Evolutionary conservation across 306 rosid species (phyloP).

Genomic region (Gynostemma pentaphyllum): DNA sequence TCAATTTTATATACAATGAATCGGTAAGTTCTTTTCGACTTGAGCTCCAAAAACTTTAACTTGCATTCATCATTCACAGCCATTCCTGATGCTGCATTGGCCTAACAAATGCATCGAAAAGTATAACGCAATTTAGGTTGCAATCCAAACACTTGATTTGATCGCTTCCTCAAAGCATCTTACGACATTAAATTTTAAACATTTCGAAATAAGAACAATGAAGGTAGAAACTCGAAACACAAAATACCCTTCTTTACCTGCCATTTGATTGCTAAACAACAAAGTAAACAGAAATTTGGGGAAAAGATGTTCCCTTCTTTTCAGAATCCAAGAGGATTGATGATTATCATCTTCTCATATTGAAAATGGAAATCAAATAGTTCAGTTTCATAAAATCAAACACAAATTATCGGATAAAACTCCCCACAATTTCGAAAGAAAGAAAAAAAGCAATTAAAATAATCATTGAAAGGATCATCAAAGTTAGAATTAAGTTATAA

Average conservation of each 20-base stretch:
- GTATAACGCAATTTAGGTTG: neutral
- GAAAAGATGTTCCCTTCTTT: neutral
- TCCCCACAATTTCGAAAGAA: neutral
- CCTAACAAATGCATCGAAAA: conserved; percentile 19
- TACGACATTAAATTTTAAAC: neutral
- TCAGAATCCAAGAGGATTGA: neutral
- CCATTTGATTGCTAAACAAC: neutral
- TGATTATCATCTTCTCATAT: neutral
- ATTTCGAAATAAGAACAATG: neutral
- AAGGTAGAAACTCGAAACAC: neutral
- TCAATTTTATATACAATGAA: conserved; percentile 47
- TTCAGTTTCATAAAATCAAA: neutral
- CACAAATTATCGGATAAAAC: neutral
- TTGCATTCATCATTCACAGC: conserved; percentile 64
- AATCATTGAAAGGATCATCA: neutral
- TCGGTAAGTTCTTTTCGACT: conserved; percentile 51
- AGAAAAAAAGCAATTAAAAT: neutral
- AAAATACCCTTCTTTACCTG: neutral
- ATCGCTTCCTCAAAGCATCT: neutral
- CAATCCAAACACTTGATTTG: neutral
- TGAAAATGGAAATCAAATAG: neutral
- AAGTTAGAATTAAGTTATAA: neutral
- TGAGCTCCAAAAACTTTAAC: conserved; percentile 51
- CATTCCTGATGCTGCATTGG: conserved; percentile 58
- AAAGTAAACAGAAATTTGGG: neutral